Evolutionary conservation across 1,139 yeast species (phyloP).

Genomic region (Meyerozyma carpophila): DNA sequence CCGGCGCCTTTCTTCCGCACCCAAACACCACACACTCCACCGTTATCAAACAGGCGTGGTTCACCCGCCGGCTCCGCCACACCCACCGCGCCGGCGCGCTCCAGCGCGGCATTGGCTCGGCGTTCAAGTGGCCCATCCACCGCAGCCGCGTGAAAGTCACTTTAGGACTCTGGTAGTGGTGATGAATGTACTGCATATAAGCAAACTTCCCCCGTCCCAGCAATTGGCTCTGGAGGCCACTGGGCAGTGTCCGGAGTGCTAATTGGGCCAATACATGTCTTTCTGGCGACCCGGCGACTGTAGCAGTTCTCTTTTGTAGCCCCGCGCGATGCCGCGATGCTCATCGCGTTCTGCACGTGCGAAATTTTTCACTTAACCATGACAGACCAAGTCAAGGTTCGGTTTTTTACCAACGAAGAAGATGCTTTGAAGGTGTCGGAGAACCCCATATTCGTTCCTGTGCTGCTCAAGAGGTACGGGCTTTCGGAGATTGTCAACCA

Average conservation of each 20-base stretch:
- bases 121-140: background rate
- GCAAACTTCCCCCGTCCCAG: background rate
- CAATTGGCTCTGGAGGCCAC: too few relatives aligned
- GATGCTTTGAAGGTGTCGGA: conserved; percentile 70
- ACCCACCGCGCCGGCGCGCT: background rate
- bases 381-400: conserved; percentile 53
- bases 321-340: background rate
- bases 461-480: conserved; percentile 80
- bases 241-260: too few relatives aligned
- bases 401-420: conserved; percentile 80
- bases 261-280: too few relatives aligned
- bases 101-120: background rate
- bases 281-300: too few relatives aligned
- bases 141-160: background rate
- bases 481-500: conserved; percentile 93
- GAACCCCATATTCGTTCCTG: conserved; percentile 83
- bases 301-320: too few relatives aligned
- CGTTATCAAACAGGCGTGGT: background rate
- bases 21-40: background rate
- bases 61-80: background rate
- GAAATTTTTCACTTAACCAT: conserved; percentile 1
- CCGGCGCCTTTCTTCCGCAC: background rate
- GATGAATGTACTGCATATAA: background rate
- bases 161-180: background rate
- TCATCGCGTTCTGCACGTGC: background rate